phyloP scores from a whole-genome alignment of 2,329 filamentous ascomycete genomes.

The Neonectria magnoliae region DNA sequence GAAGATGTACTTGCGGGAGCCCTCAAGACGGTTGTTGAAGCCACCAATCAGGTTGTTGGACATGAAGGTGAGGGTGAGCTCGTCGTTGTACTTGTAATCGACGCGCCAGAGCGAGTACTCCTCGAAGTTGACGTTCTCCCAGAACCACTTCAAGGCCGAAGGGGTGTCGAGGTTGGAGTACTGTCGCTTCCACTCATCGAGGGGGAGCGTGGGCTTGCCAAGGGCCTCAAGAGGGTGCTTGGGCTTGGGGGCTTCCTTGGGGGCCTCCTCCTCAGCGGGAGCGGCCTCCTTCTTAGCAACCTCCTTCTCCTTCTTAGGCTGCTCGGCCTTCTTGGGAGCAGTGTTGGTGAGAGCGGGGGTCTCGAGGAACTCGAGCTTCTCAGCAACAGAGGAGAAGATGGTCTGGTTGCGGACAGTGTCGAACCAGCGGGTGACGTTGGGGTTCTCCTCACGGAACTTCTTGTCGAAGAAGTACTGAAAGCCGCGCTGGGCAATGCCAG shows the following conservation, averaged over 20 bases:
- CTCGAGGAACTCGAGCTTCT: slow-evolving; percentile 81
- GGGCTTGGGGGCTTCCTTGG: slow-evolving; percentile 80
- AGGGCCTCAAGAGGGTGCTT: slow-evolving; percentile 77
- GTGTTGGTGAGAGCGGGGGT: slow-evolving; percentile 77
- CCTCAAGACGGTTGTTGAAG: slow-evolving; percentile 98
- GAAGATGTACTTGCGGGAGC: slow-evolving; percentile 97
- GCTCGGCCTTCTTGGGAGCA: slow-evolving; percentile 81
- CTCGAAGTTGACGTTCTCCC: slow-evolving; percentile 92
- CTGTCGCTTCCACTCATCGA: slow-evolving; percentile 98
- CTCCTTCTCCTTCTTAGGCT: slow-evolving; percentile 69
- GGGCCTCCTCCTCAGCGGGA: slow-evolving; percentile 52
- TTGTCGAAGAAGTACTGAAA: slow-evolving; percentile 97
- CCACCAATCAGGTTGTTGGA: slow-evolving; percentile 97
- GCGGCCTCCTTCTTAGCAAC: slow-evolving; percentile 68
- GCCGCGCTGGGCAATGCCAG: slow-evolving; percentile 81
- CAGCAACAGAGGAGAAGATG: slow-evolving; percentile 84
- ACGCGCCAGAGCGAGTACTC: slow-evolving; percentile 97
- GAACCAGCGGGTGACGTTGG: slow-evolving; percentile 92
- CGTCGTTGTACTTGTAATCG: slow-evolving; percentile 99
- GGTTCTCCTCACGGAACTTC: slow-evolving; percentile 83
- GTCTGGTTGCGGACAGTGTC: slow-evolving; percentile 92
- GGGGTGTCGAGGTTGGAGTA: slow-evolving; percentile 91
- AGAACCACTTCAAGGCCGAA: slow-evolving; percentile 94
- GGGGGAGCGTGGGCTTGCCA: slow-evolving; percentile 71
- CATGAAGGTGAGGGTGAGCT: slow-evolving; percentile 98